Conservation (phyloP, 1,284 basidiomycete genomes). For the Melampsora americana region DNA sequence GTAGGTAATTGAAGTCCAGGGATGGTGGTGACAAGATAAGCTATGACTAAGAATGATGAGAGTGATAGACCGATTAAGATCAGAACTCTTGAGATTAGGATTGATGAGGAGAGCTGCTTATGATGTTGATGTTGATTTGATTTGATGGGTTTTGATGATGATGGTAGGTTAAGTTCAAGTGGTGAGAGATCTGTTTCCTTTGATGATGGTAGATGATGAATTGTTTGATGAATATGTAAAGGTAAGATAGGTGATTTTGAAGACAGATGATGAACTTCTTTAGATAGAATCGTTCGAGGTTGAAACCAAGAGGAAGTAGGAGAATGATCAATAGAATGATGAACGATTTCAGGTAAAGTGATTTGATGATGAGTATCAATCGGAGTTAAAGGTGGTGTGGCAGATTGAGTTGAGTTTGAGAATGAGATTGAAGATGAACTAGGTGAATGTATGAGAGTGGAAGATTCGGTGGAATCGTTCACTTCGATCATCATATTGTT, state of each 20-base stretch:
- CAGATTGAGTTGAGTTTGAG: background rate
- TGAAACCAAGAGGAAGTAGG: conserved; percentile 2
- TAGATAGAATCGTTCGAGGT: background rate
- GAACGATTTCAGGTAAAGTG: background rate
- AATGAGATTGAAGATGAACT: background rate
- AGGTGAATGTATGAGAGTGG: background rate
- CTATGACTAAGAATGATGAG: background rate
- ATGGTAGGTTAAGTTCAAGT: background rate
- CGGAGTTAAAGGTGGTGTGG: background rate
- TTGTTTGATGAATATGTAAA: background rate
- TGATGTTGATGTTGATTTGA: background rate
- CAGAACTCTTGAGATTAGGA: background rate
- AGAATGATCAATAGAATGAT: background rate
- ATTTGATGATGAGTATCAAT: background rate
- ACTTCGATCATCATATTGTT: background rate
- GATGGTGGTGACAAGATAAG: background rate
- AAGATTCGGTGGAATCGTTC: background rate
- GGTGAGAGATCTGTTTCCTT: too few species aligned
- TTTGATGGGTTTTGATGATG: background rate
- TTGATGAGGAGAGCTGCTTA: background rate
- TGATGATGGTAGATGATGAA: background rate
- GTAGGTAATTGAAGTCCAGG: conserved; percentile 19
- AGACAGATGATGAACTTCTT: background rate
- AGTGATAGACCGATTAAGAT: background rate
- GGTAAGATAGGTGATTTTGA: background rate